phyloP scores from a whole-genome alignment of 768 basidiomycete species.

The Trametes elegans region DNA sequence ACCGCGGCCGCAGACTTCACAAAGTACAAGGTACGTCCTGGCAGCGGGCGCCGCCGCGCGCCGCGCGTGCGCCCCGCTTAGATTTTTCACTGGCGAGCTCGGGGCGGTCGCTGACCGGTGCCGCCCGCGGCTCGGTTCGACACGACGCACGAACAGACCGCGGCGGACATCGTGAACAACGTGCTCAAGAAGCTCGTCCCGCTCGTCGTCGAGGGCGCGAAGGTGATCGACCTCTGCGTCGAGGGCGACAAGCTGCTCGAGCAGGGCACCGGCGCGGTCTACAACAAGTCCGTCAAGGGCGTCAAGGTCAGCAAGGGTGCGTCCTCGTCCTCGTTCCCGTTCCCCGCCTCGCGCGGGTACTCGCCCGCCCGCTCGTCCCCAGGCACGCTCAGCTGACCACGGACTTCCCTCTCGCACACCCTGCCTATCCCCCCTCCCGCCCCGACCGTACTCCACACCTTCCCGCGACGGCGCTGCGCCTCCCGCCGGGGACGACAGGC shows the following conservation, averaged over 20 bases:
- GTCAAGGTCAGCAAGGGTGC: constrained; percentile 85
- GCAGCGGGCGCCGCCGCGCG: not conserved
- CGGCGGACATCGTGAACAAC: constrained; percentile 85
- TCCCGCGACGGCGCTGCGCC: not conserved
- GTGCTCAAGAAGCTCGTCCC: constrained; percentile 85
- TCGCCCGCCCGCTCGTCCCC: not conserved
- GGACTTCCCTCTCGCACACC: not conserved
- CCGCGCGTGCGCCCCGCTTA: constrained; percentile 4
- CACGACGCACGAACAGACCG: constrained; percentile 53
- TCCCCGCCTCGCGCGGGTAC: not conserved
- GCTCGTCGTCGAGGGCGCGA: constrained; percentile 75
- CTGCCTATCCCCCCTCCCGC: too few species aligned
- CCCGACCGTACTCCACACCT: not conserved
- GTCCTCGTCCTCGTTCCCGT: constrained; percentile 22
- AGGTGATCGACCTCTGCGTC: constrained; percentile 84
- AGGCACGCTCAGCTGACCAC: not conserved
- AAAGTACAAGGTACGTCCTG: constrained; percentile 72
- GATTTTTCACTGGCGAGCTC: constrained; percentile 1
- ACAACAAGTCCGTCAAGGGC: constrained; percentile 89
- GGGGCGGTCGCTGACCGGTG: not conserved
- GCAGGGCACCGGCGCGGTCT: constrained; percentile 78
- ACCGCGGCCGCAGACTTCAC: constrained; percentile 74
- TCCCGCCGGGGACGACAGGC: constrained; percentile 49
- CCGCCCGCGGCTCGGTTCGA: not conserved
- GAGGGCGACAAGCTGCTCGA: constrained; percentile 95